phyloP scores from a whole-genome alignment of 208 protist genomes.

The Novymonas esmeraldas region DNA sequence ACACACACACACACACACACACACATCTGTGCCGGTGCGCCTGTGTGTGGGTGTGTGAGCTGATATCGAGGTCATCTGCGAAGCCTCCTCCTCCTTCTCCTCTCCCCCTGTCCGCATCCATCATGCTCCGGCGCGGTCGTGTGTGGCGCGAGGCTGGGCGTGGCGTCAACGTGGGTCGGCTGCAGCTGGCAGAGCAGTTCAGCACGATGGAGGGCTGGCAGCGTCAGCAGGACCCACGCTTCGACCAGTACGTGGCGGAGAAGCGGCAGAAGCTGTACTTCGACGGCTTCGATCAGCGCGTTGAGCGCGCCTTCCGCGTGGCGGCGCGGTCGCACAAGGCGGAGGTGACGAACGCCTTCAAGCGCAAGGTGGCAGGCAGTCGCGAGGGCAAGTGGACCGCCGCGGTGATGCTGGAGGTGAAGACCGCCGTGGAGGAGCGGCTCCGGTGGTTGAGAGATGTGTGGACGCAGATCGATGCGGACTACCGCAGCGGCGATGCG shows the following conservation, averaged over 20 bases:
- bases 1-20: conserved; percentile 6
- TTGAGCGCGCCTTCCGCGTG: conserved; percentile 74
- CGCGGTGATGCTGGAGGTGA: conserved; percentile 66
- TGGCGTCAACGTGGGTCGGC: conserved; percentile 70
- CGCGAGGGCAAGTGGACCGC: conserved; percentile 70
- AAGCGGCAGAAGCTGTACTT: conserved; percentile 69
- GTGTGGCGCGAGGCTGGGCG: conserved; percentile 36
- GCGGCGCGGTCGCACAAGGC: conserved; percentile 66
- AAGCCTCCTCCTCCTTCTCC: background rate
- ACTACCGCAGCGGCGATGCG: conserved; percentile 78
- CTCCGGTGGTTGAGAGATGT: conserved; percentile 84
- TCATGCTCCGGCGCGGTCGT: conserved; percentile 17
- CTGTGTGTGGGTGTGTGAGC: no score
- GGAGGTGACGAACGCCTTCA: conserved; percentile 85
- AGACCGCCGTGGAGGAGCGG: conserved; percentile 60
- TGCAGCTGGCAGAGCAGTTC: conserved; percentile 79
- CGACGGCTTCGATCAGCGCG: conserved; percentile 87
- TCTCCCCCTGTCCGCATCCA: background rate
- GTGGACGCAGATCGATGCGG: conserved; percentile 87
- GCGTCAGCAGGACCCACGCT: conserved; percentile 46
- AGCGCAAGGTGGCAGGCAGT: conserved; percentile 55
- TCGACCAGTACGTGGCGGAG: conserved; percentile 79
- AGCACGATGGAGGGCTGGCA: conserved; percentile 85
- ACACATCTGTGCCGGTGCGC: background rate
- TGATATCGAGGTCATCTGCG: no score